These are phyloP conservation scores for Paraglomus occultum DNA, from an alignment of 192 early-diverging fungal genomes.

Conservation along the genomic window DNA sequence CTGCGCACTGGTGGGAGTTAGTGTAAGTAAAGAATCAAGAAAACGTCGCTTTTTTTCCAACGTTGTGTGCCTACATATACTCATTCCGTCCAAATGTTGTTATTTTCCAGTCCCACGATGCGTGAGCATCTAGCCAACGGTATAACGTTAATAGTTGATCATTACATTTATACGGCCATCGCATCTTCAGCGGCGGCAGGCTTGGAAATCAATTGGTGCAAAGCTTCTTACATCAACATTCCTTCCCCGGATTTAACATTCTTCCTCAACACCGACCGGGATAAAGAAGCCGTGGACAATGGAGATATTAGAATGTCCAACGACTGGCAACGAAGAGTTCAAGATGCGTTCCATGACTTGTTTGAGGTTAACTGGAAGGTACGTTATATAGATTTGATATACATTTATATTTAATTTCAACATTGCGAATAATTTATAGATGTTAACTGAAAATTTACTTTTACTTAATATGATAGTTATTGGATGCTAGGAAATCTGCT, in stretches of 20 bases:
- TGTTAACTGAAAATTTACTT: not conserved
- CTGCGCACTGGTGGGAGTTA: conserved; percentile 31
- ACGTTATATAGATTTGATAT: not conserved
- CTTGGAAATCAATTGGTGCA: conserved; percentile 27
- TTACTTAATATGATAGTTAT: conserved; percentile 5
- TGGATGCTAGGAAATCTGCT: conserved; percentile 27
- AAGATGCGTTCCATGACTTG: conserved; percentile 16
- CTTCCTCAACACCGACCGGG: not conserved
- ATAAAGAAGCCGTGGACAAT: no score
- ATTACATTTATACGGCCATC: conserved; percentile 23
- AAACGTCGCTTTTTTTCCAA: not conserved
- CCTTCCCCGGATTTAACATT: conserved; percentile 25
- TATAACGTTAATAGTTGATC: conserved; percentile 24
- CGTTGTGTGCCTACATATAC: not conserved
- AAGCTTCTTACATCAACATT: conserved; percentile 9
- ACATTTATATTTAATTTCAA: not conserved
- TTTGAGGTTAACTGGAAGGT: conserved; percentile 29
- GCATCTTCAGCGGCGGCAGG: conserved; percentile 19
- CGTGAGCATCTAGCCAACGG: conserved; percentile 18
- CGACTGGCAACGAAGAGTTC: conserved; percentile 25
- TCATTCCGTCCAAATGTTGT: not conserved
- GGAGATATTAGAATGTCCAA: not conserved
- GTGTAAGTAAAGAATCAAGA: conserved; percentile 11
- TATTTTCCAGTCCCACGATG: conserved; percentile 19
- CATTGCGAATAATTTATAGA: not conserved